Percentiles rank a stretch among this genome's conserved stretches.
Conservation (phyloP, 2,329 filamentous ascomycete species). For the Nemania sp. region DNA sequence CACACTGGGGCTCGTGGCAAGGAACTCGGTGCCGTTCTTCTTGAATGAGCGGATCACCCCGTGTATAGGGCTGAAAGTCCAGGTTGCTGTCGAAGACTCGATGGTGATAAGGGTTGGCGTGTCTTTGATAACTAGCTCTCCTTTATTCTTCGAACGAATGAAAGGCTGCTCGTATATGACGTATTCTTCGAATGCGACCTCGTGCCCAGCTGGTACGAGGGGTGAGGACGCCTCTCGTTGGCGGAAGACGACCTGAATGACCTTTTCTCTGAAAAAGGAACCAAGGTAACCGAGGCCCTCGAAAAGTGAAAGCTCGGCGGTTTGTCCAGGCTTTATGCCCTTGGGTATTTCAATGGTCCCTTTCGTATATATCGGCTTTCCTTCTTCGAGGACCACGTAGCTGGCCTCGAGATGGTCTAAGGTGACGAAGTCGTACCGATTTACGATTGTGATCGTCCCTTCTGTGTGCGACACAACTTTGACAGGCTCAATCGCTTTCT, state of each 20-base stretch:
- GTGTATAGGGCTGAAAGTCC: conserved; percentile 35
- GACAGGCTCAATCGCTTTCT: conserved; percentile 54
- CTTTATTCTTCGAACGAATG: not conserved
- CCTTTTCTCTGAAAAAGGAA: conserved; percentile 29
- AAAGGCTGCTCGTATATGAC: conserved; percentile 16
- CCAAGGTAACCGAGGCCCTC: conserved; percentile 3
- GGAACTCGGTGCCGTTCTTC: conserved; percentile 36
- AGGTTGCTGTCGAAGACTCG: conserved; percentile 30
- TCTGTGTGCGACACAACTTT: conserved; percentile 45
- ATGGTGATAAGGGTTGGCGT: conserved; percentile 35
- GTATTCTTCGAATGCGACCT: conserved; percentile 40
- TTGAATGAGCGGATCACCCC: conserved; percentile 34
- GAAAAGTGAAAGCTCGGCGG: conserved; percentile 33
- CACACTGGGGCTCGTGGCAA: conserved; percentile 32
- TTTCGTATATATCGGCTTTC: conserved; percentile 31
- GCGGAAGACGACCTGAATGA: conserved; percentile 36
- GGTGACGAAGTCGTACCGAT: conserved; percentile 48
- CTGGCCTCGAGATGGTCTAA: conserved; percentile 47
- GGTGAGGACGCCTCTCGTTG: conserved; percentile 32
- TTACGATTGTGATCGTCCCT: conserved; percentile 40
- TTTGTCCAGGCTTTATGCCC: conserved; percentile 36
- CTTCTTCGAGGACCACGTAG: conserved; percentile 38
- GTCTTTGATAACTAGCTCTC: conserved; percentile 33
- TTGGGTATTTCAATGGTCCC: conserved; percentile 36
- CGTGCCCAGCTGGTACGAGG: conserved; percentile 33